Evolutionary conservation across 2,329 filamentous ascomycete genomes (phyloP).

Genomic region (Trichothecium roseum): DNA sequence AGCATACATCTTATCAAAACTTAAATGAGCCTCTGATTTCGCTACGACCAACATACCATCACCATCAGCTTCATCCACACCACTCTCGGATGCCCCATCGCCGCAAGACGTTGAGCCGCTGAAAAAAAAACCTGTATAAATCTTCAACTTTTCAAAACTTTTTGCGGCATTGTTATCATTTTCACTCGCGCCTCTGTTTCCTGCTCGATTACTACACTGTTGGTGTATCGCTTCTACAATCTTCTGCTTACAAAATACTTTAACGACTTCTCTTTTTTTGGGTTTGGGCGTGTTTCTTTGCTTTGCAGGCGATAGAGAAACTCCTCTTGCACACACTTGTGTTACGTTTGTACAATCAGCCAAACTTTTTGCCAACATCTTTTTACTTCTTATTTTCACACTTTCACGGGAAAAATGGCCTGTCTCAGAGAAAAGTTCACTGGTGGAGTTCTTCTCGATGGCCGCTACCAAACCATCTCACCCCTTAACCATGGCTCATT

Average conservation of each 20-base stretch:
- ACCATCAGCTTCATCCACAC: slow-evolving; percentile 12
- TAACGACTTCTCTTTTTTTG: slow-evolving; percentile 4
- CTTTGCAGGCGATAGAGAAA: slow-evolving; percentile 3
- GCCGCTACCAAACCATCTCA: slow-evolving; percentile 82
- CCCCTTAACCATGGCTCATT: slow-evolving; percentile 98
- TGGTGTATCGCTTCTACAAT: slow-evolving; percentile 1
- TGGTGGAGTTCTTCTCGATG: slow-evolving; percentile 70
- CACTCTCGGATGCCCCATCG: slow-evolving; percentile 8
- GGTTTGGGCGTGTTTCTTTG: slow-evolving; percentile 7
- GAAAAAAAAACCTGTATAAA: slow-evolving; percentile 10
- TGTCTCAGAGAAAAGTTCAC: slow-evolving; percentile 78
- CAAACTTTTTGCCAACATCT: slow-evolving; percentile 6
- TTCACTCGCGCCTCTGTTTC: neutral
- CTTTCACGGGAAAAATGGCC: slow-evolving; percentile 48
- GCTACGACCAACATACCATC: slow-evolving; percentile 12
- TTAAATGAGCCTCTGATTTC: slow-evolving; percentile 32
- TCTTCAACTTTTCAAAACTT: neutral
- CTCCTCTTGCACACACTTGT: neutral
- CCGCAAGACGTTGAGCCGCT: no score
- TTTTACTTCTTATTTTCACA: slow-evolving; percentile 9
- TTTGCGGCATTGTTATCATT: slow-evolving; percentile 3
- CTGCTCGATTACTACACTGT: slow-evolving; percentile 2
- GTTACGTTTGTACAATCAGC: slow-evolving; percentile 7
- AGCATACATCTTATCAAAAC: slow-evolving; percentile 16
- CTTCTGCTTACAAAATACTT: slow-evolving; percentile 2